Conservation (phyloP, 106 monocot genomes). For the Dendrobium catenatum region DNA sequence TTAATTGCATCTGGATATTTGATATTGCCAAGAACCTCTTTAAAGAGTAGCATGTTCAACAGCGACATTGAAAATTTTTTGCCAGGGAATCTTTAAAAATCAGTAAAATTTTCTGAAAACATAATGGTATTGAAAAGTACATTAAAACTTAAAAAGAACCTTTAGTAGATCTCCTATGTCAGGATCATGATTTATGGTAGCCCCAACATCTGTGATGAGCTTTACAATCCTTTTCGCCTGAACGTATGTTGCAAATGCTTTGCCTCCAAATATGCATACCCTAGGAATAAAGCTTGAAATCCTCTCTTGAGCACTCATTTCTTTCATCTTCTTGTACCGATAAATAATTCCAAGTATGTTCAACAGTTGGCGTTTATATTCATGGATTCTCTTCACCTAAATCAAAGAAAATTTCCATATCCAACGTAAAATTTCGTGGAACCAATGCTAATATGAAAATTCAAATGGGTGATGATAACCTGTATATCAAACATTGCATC, state of each 20-base stretch:
- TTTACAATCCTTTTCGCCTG: constrained; percentile 99
- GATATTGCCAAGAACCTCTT: not conserved
- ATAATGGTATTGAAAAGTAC: not conserved
- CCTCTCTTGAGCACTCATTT: constrained; percentile 76
- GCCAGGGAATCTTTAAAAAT: not conserved
- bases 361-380: constrained; percentile 87
- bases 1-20: not conserved
- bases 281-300: constrained; percentile 59
- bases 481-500: constrained; percentile 98
- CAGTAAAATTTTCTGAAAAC: not conserved
- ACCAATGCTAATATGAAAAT: not conserved
- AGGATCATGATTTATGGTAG: constrained; percentile 89
- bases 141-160: constrained; percentile 25
- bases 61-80: not conserved
- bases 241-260: constrained; percentile 97
- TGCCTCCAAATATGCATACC: constrained; percentile 99
- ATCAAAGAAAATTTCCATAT: constrained; percentile 9
- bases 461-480: constrained; percentile 22
- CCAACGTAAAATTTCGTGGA: not conserved
- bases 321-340: constrained; percentile 97
- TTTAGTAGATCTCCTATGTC: constrained; percentile 92
- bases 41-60: not conserved
- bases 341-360: constrained; percentile 95
- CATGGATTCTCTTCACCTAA: constrained; percentile 95
- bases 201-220: constrained; percentile 94